A percentile compares a stretch with the other conserved stretches of the same genome.
phyloP scores from a whole-genome alignment of 805 yeast species.

The Scheffersomyces amazonensis region DNA sequence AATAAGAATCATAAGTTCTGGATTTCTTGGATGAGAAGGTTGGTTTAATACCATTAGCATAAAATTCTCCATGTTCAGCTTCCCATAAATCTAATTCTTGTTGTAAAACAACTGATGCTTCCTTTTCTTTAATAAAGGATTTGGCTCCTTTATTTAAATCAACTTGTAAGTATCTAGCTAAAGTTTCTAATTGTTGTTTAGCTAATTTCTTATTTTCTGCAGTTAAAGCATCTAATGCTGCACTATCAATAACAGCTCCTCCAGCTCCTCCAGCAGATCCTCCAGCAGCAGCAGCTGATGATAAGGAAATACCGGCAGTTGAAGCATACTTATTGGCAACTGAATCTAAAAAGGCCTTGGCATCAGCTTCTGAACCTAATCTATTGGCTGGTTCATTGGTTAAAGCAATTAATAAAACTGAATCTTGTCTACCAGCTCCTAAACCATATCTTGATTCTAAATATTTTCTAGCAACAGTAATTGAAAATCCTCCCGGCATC shows the following conservation, averaged over 20 bases:
- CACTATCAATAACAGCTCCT: constrained; percentile 89
- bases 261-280: constrained; percentile 77
- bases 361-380: constrained; percentile 82
- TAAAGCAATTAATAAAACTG: constrained; percentile 77
- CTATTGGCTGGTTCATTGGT: constrained; percentile 90
- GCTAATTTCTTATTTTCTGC: constrained; percentile 70
- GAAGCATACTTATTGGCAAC: constrained; percentile 84
- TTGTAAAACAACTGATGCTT: constrained; percentile 80
- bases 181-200: constrained; percentile 79
- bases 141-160: constrained; percentile 91
- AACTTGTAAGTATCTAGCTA: constrained; percentile 91
- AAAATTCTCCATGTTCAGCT: constrained; percentile 82
- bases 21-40: constrained; percentile 90
- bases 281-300: constrained; percentile 56
- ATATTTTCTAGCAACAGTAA: constrained; percentile 88
- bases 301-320: constrained; percentile 70
- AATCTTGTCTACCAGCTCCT: constrained; percentile 91
- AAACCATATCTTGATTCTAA: constrained; percentile 91
- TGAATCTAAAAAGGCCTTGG: constrained; percentile 83
- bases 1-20: constrained; percentile 93
- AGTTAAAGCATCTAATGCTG: constrained; percentile 83
- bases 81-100: constrained; percentile 89
- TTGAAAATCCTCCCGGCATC: constrained; percentile 99
- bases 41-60: constrained; percentile 88
- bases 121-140: constrained; percentile 76